Base-by-base conservation (phyloP, 495 filamentous ascomycete species). In the Parmelia sp. region DNA sequence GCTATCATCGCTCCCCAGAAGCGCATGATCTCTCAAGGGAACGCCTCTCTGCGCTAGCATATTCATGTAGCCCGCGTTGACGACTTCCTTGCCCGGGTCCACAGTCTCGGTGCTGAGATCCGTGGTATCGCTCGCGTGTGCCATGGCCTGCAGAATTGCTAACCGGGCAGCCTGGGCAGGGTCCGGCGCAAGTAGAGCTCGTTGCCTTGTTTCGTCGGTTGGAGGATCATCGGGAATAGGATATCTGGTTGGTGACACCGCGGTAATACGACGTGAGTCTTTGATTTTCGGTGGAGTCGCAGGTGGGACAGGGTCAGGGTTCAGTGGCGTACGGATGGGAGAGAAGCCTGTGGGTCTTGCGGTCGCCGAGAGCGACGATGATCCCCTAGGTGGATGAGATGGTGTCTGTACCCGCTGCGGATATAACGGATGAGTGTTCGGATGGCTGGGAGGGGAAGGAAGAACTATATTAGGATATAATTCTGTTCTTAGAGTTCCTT, bases 1-100 rank as follows among this genome's bases (percentile, higher is more conserved):
- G 49, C 49, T 53, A 31, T 53, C 49, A 14, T 53, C 49, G 49
- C 49, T 53, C 2, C 49, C 49, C 49, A 53, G 7, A 8, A 53
- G 49, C 49, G 49, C 49, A 19, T 53, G 49, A 4, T 53, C 49
- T 19, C 49, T 31, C 0, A 23, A 14, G 17, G 1, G 25, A 27
- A 53, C 14, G 49, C 27, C 49, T 15, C 15, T 29, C 49, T 53
- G 49, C 49, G 33, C 57, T 25, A 58, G 37, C 57, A 58, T 58
- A 21, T 19, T 31, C 57, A 40, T 0, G 15, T 23, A 58, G 23
- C 60, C n/a, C 17, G 14, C 12, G 25, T 62, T 62, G 33, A 37
- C 60, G 17, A 25, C 9, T 27, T 35, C 1, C 25, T 42, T 21
- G 44, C 25, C 25, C 8, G 42, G 19, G 2, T 62, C 60, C 0